Base-by-base conservation (phyloP, 2,329 filamentous ascomycete species). In the Albophoma yamanashiensis region DNA sequence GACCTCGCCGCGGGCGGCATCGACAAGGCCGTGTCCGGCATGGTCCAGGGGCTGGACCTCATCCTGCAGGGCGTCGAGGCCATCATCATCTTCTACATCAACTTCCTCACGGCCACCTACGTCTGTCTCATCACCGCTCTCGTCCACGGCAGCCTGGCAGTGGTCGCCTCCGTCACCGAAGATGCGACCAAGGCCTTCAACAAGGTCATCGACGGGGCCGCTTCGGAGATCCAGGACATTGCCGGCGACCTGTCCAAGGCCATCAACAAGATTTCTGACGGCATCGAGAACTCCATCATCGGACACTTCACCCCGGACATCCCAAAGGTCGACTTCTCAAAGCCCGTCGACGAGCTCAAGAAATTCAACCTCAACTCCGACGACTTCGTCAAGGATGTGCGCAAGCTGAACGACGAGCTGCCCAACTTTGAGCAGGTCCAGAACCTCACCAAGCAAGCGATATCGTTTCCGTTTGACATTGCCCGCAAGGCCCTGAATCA, bases 81-180 rank as follows among this genome's bases (percentile, higher is more conserved):
- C 70, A 87, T 97, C 59, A 87, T 97, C 63, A 80, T 97, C 64
- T 99, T 97, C 75, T 84, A 92, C 71, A 92, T 99, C 77, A 91
- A 95, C 72, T 88, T 97, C 76, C 82, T 96, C 75, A 92, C 91
- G 53, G 88, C 87, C 57, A 97, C 92, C 20, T 97, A 96, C 70
- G 82, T 91, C 65, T 99, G 94, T 70, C 82, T 99, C 58, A 90
- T 95, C 70, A 90, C 90, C 38, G 84, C 96, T 64, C 86, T 91
- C 56, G 82, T 97, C 60, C 84, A 89, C 64, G 91, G 91, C 63
- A 89, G 86, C 67, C 78, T 97, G 58, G 85, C 91, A 58, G 86
- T 87, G 53, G 89, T 80, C 6, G 75, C 79, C 15, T 73, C 80
- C 57, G 73, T 77, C 14, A 78, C 84, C 61, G 78, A 83, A 65